Conservation (phyloP, 1,284 basidiomycete species). For the Takashimella tepidaria region DNA sequence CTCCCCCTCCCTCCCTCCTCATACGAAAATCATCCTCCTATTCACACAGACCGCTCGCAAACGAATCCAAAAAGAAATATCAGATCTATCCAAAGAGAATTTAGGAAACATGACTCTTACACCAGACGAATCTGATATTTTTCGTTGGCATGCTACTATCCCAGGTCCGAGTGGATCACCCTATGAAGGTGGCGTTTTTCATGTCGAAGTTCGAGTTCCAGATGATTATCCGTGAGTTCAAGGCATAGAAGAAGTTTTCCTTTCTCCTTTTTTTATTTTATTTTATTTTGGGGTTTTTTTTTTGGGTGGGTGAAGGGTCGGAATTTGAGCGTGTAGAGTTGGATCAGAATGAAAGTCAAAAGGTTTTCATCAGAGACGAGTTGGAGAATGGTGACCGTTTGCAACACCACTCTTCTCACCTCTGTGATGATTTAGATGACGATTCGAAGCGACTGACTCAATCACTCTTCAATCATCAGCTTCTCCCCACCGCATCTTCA, state of each 20-base stretch:
- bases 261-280: too few relatives aligned
- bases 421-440: not conserved
- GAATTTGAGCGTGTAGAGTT: too few relatives aligned
- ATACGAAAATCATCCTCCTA: too few relatives aligned
- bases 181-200: constrained; percentile 81
- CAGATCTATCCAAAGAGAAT: constrained; percentile 76
- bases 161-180: constrained; percentile 79
- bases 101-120: constrained; percentile 66
- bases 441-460: constrained; percentile 1
- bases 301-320: too few relatives aligned
- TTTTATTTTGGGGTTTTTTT: too few relatives aligned
- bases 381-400: too few relatives aligned
- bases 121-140: constrained; percentile 57
- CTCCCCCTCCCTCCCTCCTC: not conserved
- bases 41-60: not conserved
- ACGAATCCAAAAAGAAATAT: constrained; percentile 49
- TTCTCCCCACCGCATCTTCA: constrained; percentile 75
- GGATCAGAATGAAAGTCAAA: too few relatives aligned
- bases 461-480: too few relatives aligned
- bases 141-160: constrained; percentile 64
- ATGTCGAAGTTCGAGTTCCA: constrained; percentile 65
- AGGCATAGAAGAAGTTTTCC: too few relatives aligned
- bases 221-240: constrained; percentile 73
- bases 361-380: too few relatives aligned
- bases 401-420: too few relatives aligned